Base-by-base conservation (phyloP, 306 rosid species). In the Trifolium pratense region DNA sequence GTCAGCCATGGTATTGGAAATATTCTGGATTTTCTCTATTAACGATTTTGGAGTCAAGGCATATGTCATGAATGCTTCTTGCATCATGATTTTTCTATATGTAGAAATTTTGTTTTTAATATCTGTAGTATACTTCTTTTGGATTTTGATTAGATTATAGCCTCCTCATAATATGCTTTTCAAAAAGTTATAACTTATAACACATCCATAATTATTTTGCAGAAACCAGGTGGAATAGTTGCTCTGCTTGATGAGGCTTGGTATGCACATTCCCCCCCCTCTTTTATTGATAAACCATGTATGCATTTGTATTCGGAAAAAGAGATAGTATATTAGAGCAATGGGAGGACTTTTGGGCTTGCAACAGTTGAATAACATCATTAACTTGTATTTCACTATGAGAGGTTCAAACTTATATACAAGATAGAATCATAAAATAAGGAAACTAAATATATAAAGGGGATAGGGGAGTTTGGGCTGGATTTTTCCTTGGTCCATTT, bases 191-290 rank as follows among this genome's bases (percentile, higher is more conserved):
- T 49, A 55, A 29, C 71, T 1, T 49, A 48, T 48, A 52, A 9
- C 29, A 1, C 20, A 12, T 34, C 46, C 64, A 52, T 70, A 56
- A 23, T 56, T 25, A 17, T 79, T 82, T 64, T 83, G 85, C 89
- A 94, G 97, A 94, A 91, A 86, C 97, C 96, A 11, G 95, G 97
- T 68, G 98, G 98, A 77, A 82, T 94, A 63, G 84, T 94, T 68
- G 80, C 95, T 77, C 83, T 94, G 60, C 98, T 91, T 59, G 98
- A 94, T 82, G 98, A 94, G 81, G 95, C 98, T 58, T 94, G 97
- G 98, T 94, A 94, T 78, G 94, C 60, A 70, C 59, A 58, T 26
- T 80, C 70, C 66, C 82, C 68, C 40, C 14, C 68, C 32, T 51
- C 71, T 39, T 43, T 29, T 68, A 10, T 31, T 37, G 5, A 9